phyloP scores from a whole-genome alignment of 2,329 filamentous ascomycete genomes.

The Lanzia echinophila region DNA sequence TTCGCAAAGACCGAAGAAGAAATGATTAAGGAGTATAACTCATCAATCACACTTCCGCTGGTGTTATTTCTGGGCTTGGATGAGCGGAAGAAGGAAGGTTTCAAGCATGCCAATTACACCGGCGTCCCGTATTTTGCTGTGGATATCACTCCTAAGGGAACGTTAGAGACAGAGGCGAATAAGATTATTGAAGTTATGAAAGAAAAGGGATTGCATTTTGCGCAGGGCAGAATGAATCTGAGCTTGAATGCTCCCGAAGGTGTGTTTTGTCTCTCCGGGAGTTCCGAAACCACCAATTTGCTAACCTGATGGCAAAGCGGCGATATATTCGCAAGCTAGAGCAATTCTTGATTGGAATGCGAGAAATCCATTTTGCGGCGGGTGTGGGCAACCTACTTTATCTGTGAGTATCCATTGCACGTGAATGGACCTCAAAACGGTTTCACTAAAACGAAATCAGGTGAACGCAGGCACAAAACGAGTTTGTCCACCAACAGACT shows the following conservation, averaged over 20 bases:
- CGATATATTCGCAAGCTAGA: constrained; percentile 83
- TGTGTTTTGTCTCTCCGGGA: constrained; percentile 20
- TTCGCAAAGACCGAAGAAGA: constrained; percentile 69
- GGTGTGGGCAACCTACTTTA: constrained; percentile 77
- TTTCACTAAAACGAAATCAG: background rate
- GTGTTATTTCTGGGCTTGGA: constrained; percentile 82
- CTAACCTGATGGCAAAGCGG: constrained; percentile 47
- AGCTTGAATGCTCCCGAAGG: constrained; percentile 42
- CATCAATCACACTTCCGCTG: constrained; percentile 56
- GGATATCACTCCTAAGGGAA: constrained; percentile 71
- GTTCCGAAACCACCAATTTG: background rate
- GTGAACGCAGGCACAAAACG: constrained; percentile 72
- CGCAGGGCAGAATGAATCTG: constrained; percentile 54
- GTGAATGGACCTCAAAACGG: background rate
- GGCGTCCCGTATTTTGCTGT: constrained; percentile 85
- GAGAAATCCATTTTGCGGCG: constrained; percentile 85
- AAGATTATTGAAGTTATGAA: constrained; percentile 53
- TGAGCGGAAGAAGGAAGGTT: constrained; percentile 48
- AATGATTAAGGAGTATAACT: constrained; percentile 67
- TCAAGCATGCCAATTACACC: constrained; percentile 57
- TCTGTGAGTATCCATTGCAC: constrained; percentile 39
- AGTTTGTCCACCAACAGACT: constrained; percentile 66
- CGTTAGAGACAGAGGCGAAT: constrained; percentile 54
- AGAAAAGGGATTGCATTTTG: constrained; percentile 57
- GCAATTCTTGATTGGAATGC: constrained; percentile 91